Base-by-base conservation (phyloP, 805 yeast species). In the Ogataea allantospora region DNA sequence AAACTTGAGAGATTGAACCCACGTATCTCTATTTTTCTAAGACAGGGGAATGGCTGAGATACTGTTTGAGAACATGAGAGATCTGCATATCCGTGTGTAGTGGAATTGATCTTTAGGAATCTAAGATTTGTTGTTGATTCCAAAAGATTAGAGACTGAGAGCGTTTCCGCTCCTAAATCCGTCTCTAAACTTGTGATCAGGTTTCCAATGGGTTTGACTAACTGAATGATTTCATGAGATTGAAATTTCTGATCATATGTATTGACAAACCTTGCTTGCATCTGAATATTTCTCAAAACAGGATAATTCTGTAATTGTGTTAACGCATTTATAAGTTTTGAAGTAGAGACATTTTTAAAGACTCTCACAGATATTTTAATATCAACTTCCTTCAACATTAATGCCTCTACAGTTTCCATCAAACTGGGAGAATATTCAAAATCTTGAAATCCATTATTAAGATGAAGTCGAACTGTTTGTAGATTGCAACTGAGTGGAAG, bases 191-290 rank as follows among this genome's bases (percentile, higher is more conserved):
- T 16, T 5, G 12, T 15, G n/a, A 27, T 15, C 18, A 27, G 13
- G 14, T 10, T 27, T 7, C 30, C 30, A 16, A 27, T 16, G 8
- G 30, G 21, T 27, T 13, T 27, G 20, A 27, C n/a, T 11, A 16
- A 14, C 13, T 27, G 9, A 15, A 5, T 7, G 6, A 27, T 27
- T 6, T 16, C 14, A 14, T 27, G 11, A 11, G 15, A 4, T 27
- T 27, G 12, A 10, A 27, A 27, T 16, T 27, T 27, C 9, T 5
- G 15, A 16, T 27, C 30, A 27, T 27, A 14, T 7, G 30, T 27
- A n/a, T 27, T 27, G 11, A 27, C 13, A 27, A 27, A 27, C 15
- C 30, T 13, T 7, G 30, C 30, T 16, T 27, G 20, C 12, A 27
- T 17, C 15, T 27, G 4, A 20, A 27, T 27, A 9, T 27, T 14